Evolutionary conservation across 345 rosid species (phyloP), one percentile per base, ranked within the genome.

Genomic region (Moricandia moricandioides): DNA sequence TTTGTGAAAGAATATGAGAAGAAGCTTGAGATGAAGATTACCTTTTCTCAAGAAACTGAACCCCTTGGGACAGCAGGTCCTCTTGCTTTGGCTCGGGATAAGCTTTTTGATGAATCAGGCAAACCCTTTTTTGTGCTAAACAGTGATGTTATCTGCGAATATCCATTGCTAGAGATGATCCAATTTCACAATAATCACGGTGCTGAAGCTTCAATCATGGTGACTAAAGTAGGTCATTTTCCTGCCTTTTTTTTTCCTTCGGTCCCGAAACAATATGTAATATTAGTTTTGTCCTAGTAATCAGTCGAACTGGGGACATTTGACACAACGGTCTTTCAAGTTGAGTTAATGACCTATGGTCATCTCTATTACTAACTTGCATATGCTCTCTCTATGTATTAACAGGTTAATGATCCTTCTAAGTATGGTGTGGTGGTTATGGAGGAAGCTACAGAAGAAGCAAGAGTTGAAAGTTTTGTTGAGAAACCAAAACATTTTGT

Each of bases 1-100:
- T 93, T 93, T 80, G 62, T 93, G 84, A 88, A 91, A 74, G 90
- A 88, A n/a, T 93, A 84, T 69, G 98, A 93, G 86, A 71, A 87
- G 37, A 91, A 93, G 80, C 86, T 93, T 8, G 93, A 88, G 27
- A 91, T 93, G 43, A 93, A 74, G 80, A 93, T 93, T 78, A 88
- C 88, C 1, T 93, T 92, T 79, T 93, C 98, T 29, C 98, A 89
- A 65, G 98, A 93, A 87, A 93, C 97, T 8, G 97, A 91, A 82
- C 97, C 97, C 0, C 85, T 91, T 1, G 96, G 98, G 60, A 93
- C 98, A 63, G 98, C 98, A 72, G 97, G 98, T 71, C 98, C 97
- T 77, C 87, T 93, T 64, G 97, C 98, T 2, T 33, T 93, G 78
- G 98, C 98, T 18, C 88, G 92, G 80, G 96, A 93, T 67, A 87